Evolutionary conservation across 192 early-diverging fungal species (phyloP), one percentile per base, ranked within the genome.

Genomic region (Backusella luteola): DNA sequence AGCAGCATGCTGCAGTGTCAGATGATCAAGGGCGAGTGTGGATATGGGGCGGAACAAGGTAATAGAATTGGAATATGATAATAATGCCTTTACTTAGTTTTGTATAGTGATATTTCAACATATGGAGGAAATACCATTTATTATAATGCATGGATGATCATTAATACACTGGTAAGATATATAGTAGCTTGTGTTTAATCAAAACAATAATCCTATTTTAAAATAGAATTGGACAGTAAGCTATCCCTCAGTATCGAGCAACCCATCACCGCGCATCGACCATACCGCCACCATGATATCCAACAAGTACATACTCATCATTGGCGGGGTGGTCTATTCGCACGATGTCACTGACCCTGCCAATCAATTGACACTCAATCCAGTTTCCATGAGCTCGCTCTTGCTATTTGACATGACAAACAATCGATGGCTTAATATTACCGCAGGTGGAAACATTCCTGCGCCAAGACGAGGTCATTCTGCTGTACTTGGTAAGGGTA

Each of bases 21-120:
- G 79, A 80, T 73, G 67, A 53, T 15, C 74, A 76, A 35, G 79
- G 79, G n/a, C 74, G 71, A 36, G 67, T 73, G 14, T 80, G 79
- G 79, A 34, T 80, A 23, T 80, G 79, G 79, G 79, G 79, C n/a
- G 79, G 79, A 14, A 52, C 41, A 44, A 70, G 74, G 79, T 80
- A 9, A 4, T 17, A 2, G 9, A 53, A 29, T 6, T 23, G 15
- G 12, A 44, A 32, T 32, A 32, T 3, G 11, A 44, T 44, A 4
- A 4, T 29, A 1, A 6, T 44, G 15, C 26, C 21, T 14, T 26
- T 23, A 44, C 26, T 29, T 8, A 44, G 6, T 6, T 19, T 2
- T 32, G 35, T 21, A 9, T 17, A 46, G 73, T 74, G 73, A 74
- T 14, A 74, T 56, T n/a, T 56, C 73, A 59, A 74, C 73, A 41